Base-by-base conservation (phyloP, 2,329 filamentous ascomycete species). In the Exophiala aquamarina region DNA sequence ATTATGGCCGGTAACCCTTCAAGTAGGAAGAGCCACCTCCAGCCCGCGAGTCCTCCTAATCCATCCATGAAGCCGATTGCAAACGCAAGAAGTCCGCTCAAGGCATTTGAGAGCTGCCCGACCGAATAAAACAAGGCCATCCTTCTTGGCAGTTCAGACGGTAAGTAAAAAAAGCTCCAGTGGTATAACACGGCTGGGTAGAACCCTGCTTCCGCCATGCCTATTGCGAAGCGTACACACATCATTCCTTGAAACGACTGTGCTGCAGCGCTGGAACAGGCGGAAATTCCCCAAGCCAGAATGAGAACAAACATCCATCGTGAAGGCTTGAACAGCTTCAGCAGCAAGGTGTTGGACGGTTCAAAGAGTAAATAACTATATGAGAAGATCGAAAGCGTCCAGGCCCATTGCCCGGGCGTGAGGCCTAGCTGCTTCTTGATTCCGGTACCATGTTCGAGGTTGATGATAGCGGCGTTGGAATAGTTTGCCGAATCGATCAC, bases 101-200 rank as follows among this genome's bases (percentile, higher is more conserved):
- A 81, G 41, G 78, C 77, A 44, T 78, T 79, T 39, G 78, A 79
- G 52, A 82, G 74, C 54, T 81, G 72, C 57, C 79, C 81, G 2
- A 79, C 76, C 52, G 77, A 78, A 64, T 82, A 78, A 39, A 83
- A 66, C 20, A 73, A 66, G 63, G 81, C 82, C 1, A 82, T 69
- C 78, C 79, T 67, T 47, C 68, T 68, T 11, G 75, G 73, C 51
- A 82, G 58, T 63, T 82, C 78, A 33, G 74, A 72, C 34, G 81
- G 73, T 1, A 80, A 84, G 63, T 86, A 86, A 75, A 81, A 86
- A 56, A 83, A 82, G 0, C 79, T 82, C 19, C 86, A 70, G 35
- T 84, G 79, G 33, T 54, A 56, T 65, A 21, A 66, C 65, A 33
- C 68, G 18, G 5, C 82, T 0, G 83, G 82, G 19, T 84, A 69